Evolutionary conservation across 2,329 filamentous ascomycete species (phyloP), one percentile per base, ranked within the genome.

Genomic region (Aspergillus hortae): DNA sequence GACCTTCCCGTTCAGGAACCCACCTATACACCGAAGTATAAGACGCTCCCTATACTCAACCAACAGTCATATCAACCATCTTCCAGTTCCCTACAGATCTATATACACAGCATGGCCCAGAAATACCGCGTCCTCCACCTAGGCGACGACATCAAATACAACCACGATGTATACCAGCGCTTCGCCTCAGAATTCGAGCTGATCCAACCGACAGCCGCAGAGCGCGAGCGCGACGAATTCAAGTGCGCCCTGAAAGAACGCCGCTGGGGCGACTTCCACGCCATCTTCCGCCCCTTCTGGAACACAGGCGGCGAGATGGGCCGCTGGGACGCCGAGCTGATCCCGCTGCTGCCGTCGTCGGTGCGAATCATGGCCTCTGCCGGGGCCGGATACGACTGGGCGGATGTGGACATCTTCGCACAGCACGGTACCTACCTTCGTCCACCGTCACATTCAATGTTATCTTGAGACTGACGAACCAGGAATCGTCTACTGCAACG

Each of bases 271-370:
- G 59, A 68, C 32, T 72, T 73, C 51, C 61, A 71, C 14, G 81
- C 79, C 52, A 73, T 80, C 44, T 82, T 83, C 57, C 73, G 82
- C 2, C 83, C 83, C 0, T 85, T 84, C 64, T 86, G 82, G 81
- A 80, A 81, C 52, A 84, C 82, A 0, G 84, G 84, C 1, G 81
- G 81, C 4, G 84, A 86, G 59, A 86, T 86, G 82, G 82, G 81
- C 1, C 77, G 78, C 19, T 86, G 82, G 82, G 80, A 87, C 58
- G 60, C 66, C 10, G 83, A 86, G 55, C 61, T 86, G 17, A 80
- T 86, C 46, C 70, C 73, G 0, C 62, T 82, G 7, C 62, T 86
- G 4, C 83, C 83, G 0, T 46, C 64, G 1, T 79, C 77, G 0
- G 77, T 81, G 54, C 78, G 75, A 55, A 77, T 86, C 14, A 84